phyloP scores from a whole-genome alignment of 805 yeast species.

The Saccharomycopsis malanga region DNA sequence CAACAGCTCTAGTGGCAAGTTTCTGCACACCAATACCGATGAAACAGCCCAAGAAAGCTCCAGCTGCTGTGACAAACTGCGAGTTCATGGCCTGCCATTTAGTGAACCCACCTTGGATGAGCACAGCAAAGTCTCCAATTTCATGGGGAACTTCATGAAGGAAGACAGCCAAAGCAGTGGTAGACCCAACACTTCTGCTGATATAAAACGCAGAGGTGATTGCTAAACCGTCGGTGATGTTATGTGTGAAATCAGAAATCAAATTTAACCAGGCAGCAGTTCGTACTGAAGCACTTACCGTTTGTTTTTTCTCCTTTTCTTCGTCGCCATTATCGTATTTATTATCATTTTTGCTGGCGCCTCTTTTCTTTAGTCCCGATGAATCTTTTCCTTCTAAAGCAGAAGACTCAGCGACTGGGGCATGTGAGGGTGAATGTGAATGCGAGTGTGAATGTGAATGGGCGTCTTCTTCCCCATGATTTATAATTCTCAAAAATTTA shows the following conservation, averaged over 20 bases:
- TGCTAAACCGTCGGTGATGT: slow-evolving; percentile 72
- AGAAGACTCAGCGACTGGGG: slow-evolving; percentile 27
- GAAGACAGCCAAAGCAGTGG: slow-evolving; percentile 63
- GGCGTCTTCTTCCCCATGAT: slow-evolving; percentile 28
- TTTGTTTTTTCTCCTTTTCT: slow-evolving; percentile 26
- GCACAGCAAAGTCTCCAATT: slow-evolving; percentile 70
- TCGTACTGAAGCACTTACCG: slow-evolving; percentile 31
- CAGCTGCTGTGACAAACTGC: slow-evolving; percentile 58
- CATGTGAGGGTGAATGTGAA: slow-evolving; percentile 37
- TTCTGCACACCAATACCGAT: slow-evolving; percentile 53
- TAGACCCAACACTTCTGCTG: slow-evolving; percentile 52
- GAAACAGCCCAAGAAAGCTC: slow-evolving; percentile 59
- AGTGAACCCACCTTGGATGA: slow-evolving; percentile 62
- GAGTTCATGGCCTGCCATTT: slow-evolving; percentile 60
- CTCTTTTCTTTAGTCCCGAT: slow-evolving; percentile 21
- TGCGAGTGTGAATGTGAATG: slow-evolving; percentile 43
- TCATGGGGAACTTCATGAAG: slow-evolving; percentile 80
- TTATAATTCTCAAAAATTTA: slow-evolving; percentile 47
- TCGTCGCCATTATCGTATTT: slow-evolving; percentile 24
- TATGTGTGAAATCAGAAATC: slow-evolving; percentile 66
- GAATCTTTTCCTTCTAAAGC: slow-evolving; percentile 20
- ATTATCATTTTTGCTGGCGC: slow-evolving; percentile 24
- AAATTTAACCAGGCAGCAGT: slow-evolving; percentile 58
- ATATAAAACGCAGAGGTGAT: slow-evolving; percentile 63
- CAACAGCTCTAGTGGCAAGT: slow-evolving; percentile 25